A percentile compares a stretch with the other conserved stretches of the same genome.
phyloP scores from a whole-genome alignment of 2,329 filamentous ascomycete species.

The Diaporthe sp. region DNA sequence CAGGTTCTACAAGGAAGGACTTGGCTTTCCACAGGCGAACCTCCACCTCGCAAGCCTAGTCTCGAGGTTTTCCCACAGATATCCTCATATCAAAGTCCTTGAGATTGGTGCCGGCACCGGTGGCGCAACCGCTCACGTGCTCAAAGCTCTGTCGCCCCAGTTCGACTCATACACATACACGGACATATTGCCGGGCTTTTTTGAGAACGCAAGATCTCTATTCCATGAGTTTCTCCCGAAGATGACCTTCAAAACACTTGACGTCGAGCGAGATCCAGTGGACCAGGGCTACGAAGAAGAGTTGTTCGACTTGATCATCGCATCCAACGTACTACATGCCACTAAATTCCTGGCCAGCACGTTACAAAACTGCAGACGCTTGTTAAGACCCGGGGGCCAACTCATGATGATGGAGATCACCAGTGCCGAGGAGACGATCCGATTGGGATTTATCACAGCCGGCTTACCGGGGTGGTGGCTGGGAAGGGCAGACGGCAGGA shows the following conservation, averaged over 20 bases:
- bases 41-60: too few relatives aligned
- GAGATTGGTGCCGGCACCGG: slow-evolving; percentile 28
- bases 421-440: too few relatives aligned
- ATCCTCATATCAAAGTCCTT: slow-evolving; percentile 7
- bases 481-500: too few relatives aligned
- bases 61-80: slow-evolving; percentile 30
- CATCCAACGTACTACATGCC: slow-evolving; percentile 49
- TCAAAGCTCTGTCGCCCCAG: not conserved
- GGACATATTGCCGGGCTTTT: slow-evolving; percentile 55
- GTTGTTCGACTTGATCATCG: slow-evolving; percentile 50
- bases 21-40: slow-evolving; percentile 26
- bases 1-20: slow-evolving; percentile 38
- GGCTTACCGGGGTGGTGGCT: too few relatives aligned
- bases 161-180: slow-evolving; percentile 56
- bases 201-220: slow-evolving; percentile 46
- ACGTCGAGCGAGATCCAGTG: slow-evolving; percentile 47
- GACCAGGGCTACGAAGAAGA: slow-evolving; percentile 49
- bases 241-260: slow-evolving; percentile 30
- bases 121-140: slow-evolving; percentile 33
- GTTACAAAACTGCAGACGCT: slow-evolving; percentile 44
- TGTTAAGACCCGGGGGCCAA: slow-evolving; percentile 50
- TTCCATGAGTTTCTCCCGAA: too few relatives aligned
- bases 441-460: too few relatives aligned
- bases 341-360: slow-evolving; percentile 43
- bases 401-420: too few relatives aligned